A percentile compares a stretch with the other conserved stretches of the same genome.
phyloP scores from a whole-genome alignment of 2,329 filamentous ascomycete species.

The Tolypocladium ophioglossoides region DNA sequence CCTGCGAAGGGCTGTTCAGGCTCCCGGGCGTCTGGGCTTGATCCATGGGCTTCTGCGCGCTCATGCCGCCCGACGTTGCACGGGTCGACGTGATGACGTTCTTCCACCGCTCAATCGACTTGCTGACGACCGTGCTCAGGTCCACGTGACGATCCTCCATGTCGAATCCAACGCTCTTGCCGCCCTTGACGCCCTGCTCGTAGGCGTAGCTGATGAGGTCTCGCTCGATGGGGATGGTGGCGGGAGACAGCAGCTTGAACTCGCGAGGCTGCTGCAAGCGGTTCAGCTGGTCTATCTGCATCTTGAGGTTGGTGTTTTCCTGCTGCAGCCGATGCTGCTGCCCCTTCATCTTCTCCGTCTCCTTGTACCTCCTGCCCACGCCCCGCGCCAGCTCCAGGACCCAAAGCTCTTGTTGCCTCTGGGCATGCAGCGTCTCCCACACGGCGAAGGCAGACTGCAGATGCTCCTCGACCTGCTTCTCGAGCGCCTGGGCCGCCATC shows the following conservation, averaged over 20 bases:
- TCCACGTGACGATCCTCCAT: conserved; percentile 42
- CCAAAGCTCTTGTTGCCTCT: conserved; percentile 50
- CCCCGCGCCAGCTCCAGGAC: conserved; percentile 49
- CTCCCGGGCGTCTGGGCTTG: conserved; percentile 13
- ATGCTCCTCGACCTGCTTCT: conserved; percentile 63
- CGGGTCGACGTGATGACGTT: conserved; percentile 44
- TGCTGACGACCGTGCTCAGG: conserved; percentile 37
- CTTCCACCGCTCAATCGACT: conserved; percentile 53
- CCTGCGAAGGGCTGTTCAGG: conserved; percentile 12
- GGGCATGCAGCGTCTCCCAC: conserved; percentile 56
- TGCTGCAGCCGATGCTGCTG: conserved; percentile 41
- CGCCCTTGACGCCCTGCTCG: conserved; percentile 31
- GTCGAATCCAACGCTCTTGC: conserved; percentile 31
- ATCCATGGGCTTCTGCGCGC: conserved; percentile 38
- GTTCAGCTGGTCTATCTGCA: conserved; percentile 49
- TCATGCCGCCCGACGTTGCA: conserved; percentile 31
- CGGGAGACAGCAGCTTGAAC: conserved; percentile 41
- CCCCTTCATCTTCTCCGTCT: conserved; percentile 40
- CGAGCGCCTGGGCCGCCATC: conserved; percentile 45
- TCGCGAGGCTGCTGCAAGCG: conserved; percentile 49
- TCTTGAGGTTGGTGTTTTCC: conserved; percentile 44
- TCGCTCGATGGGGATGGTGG: conserved; percentile 40
- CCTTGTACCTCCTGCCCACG: conserved; percentile 45
- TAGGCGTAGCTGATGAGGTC: conserved; percentile 35
- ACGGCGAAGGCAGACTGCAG: conserved; percentile 65